Evolutionary conservation across 108 stramenopile genomes (phyloP).

Genomic region (Nannochloropsis salina): DNA sequence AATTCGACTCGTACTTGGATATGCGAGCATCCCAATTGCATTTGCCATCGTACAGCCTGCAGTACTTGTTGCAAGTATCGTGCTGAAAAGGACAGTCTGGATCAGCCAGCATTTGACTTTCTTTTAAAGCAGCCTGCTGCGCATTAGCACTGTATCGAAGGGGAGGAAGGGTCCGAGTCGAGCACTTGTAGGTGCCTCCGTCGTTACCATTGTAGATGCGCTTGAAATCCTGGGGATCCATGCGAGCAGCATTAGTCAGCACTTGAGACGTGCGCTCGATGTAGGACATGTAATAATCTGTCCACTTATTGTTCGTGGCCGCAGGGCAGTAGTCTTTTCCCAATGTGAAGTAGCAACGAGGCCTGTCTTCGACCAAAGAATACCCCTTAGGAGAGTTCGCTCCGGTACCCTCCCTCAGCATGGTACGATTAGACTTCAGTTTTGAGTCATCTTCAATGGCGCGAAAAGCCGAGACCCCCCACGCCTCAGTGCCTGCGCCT

Average conservation of each 20-base stretch:
- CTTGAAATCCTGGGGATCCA: not conserved
- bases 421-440: not conserved
- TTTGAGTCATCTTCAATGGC: not conserved
- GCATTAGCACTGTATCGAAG: not conserved
- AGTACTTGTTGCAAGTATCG: not conserved
- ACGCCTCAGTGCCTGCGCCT: not conserved
- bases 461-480: conserved; percentile 5
- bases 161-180: not conserved
- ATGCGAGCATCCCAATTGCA: conserved; percentile 1
- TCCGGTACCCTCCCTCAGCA: not conserved
- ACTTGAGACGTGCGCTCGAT: conserved; percentile 16
- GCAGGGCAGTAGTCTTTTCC: not conserved
- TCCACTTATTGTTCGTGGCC: not conserved
- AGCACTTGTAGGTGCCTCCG: conserved; percentile 14
- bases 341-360: not conserved
- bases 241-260: not conserved
- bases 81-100: not conserved
- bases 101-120: conserved; percentile 5
- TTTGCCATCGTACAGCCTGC: not conserved
- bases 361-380: not conserved
- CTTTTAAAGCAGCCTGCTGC: not conserved
- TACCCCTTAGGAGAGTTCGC: not conserved
- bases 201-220: not conserved
- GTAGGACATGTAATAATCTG: not conserved
- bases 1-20: not conserved